A percentile compares a stretch with the other conserved stretches of the same genome.
Evolutionary conservation across 208 protist species (phyloP).

Genomic region (Porcisia hertigi): DNA sequence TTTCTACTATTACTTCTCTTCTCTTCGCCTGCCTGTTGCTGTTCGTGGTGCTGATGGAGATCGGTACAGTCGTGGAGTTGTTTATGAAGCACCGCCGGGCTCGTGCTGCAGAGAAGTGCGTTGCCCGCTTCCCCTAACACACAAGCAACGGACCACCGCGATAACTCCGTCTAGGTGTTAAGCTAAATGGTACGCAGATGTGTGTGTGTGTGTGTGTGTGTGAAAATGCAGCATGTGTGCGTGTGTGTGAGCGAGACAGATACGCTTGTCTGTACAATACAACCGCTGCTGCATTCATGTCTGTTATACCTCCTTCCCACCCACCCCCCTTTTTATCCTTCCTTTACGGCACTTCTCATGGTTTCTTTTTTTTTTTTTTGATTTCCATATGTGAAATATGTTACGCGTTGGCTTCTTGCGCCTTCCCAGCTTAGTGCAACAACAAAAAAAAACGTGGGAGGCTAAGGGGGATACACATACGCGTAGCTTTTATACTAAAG

Average conservation of each 20-base stretch:
- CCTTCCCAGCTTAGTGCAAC: background rate
- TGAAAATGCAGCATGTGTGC: background rate
- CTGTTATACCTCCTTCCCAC: background rate
- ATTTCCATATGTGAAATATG: background rate
- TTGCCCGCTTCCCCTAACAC: constrained; percentile 8
- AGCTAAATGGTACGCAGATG: background rate
- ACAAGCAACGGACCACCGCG: constrained; percentile 15
- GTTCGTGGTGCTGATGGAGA: constrained; percentile 33
- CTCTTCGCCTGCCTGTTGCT: constrained; percentile 32
- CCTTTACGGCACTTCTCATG: background rate
- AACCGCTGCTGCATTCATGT: background rate
- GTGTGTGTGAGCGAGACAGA: background rate
- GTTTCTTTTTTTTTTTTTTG: background rate
- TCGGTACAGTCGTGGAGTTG: constrained; percentile 6
- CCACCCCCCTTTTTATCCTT: background rate
- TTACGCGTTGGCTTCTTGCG: background rate
- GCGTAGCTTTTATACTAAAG: background rate
- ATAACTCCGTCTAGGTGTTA: constrained; percentile 7
- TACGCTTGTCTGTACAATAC: background rate
- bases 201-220: constrained; percentile 5
- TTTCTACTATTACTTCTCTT: constrained; percentile 27
- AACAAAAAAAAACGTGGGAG: background rate
- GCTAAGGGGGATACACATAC: no score
- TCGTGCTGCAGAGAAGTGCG: background rate
- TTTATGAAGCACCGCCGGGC: constrained; percentile 15